Percentiles rank a stretch among this genome's conserved stretches.
These are phyloP conservation scores for Erucastrum elatum DNA, from an alignment of 345 rosid genomes.

Conservation along the genomic window DNA sequence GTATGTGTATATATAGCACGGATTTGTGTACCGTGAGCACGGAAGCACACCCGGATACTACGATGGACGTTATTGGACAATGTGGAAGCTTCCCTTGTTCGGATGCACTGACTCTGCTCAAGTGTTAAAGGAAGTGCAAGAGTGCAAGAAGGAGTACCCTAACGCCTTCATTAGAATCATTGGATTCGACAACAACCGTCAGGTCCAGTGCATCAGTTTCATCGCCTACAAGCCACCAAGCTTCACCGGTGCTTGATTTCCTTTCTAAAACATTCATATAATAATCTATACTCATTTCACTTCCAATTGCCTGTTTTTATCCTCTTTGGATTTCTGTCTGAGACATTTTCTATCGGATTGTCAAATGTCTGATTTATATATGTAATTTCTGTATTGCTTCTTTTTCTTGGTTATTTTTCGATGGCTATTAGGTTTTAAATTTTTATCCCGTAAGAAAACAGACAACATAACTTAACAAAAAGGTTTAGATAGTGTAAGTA, in stretches of 20 bases:
- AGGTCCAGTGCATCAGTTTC: background rate
- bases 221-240: background rate
- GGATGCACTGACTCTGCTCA: background rate
- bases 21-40: background rate
- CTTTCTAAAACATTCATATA: background rate
- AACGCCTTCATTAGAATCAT: background rate
- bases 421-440: background rate
- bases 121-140: background rate
- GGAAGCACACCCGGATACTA: background rate
- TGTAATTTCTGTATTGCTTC: background rate
- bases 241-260: background rate
- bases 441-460: background rate
- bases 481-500: background rate
- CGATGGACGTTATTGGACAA: background rate
- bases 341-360: background rate
- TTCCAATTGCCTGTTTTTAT: background rate
- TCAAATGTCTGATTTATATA: background rate
- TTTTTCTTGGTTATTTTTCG: background rate
- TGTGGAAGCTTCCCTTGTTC: background rate
- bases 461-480: background rate
- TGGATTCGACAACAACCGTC: background rate
- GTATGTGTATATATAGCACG: background rate
- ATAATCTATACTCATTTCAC: background rate
- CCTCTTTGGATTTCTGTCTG: background rate
- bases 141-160: background rate